Base-by-base conservation (phyloP, 345 rosid genomes). In the Syzygium oleosum region DNA sequence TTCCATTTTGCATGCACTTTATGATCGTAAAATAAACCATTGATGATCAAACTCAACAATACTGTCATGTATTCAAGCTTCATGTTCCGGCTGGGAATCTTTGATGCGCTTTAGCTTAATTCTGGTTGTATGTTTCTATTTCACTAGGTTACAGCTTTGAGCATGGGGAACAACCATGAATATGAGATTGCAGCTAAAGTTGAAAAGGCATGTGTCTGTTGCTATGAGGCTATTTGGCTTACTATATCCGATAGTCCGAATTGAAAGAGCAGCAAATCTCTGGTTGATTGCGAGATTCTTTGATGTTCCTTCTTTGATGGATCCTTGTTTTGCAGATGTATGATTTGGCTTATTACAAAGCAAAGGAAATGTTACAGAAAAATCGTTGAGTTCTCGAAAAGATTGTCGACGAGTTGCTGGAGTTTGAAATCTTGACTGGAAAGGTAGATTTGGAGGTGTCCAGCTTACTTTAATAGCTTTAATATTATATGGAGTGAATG, bases 141-240 rank as follows among this genome's bases (percentile, higher is more conserved):
- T 84, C 52, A n/a, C 38, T 86, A 96, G 99, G 92, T 87, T 88
- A 93, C 94, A 77, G 94, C 97, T 90, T 90, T 97, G 91, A 96
- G 98, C 91, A 93, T 95, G 97, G 99, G 99, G 79, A 94, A 93
- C 91, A 91, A 92, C 89, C 94, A 96, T 85, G 97, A 97, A 90
- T 93, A 92, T 88, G 99, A 94, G 90, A 94, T 96, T 93, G 99
- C 99, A 38, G 88, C 93, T 89, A 97, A 96, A 93, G 98, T 96
- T 87, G 98, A 95, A 93, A 93, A 95, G 98, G 99, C 92, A 91
- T 23, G 87, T 85, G 43, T 90, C 34, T 77, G n/a, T n/a, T n/a
- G 49, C 84, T 85, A 29, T 13, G n/a, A 43, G 56, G 88, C 19
- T 53, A 52, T 85, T 19, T 85, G 29, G 52, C 61, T 41, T 85